Evolutionary conservation across 495 filamentous ascomycete genomes (phyloP).

Genomic region (Tuber brumale): DNA sequence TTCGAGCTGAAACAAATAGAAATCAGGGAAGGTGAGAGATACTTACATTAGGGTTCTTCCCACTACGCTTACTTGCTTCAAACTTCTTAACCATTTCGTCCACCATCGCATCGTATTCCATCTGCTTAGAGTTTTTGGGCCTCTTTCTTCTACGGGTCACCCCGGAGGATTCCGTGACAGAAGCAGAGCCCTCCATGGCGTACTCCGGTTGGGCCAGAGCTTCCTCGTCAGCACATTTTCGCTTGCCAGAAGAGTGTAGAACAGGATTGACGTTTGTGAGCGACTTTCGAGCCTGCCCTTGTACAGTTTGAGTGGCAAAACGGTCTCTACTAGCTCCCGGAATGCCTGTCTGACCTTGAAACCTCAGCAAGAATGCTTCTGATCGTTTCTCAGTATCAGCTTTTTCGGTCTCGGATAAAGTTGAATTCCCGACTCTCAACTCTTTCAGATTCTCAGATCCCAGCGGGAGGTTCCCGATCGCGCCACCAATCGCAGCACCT

Average conservation of each 20-base stretch:
- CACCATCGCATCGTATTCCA: slow-evolving; percentile 29
- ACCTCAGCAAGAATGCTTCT: slow-evolving; percentile 6
- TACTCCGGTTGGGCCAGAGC: not conserved
- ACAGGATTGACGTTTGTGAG: not conserved
- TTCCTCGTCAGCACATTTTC: not conserved
- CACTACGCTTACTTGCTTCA: not conserved
- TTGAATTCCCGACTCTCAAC: not conserved
- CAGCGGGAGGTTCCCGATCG: not conserved
- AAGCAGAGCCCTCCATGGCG: not conserved
- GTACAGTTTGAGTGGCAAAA: not conserved
- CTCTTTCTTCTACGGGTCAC: slow-evolving; percentile 13
- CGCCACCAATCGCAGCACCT: not conserved
- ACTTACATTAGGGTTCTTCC: slow-evolving; percentile 2
- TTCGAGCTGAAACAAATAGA: not conserved
- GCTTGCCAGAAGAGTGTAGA: not conserved
- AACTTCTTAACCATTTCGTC: slow-evolving; percentile 19
- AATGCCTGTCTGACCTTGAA: not conserved
- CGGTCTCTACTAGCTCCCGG: not conserved
- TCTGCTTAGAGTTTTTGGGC: slow-evolving; percentile 19
- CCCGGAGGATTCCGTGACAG: not conserved
- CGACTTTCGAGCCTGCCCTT: not conserved
- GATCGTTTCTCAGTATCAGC: not conserved
- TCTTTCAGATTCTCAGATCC: not conserved
- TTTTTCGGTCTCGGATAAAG: not conserved
- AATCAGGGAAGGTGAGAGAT: not conserved